phyloP scores from a whole-genome alignment of 2,329 filamentous ascomycete genomes.

The Lecanicillium sp. region DNA sequence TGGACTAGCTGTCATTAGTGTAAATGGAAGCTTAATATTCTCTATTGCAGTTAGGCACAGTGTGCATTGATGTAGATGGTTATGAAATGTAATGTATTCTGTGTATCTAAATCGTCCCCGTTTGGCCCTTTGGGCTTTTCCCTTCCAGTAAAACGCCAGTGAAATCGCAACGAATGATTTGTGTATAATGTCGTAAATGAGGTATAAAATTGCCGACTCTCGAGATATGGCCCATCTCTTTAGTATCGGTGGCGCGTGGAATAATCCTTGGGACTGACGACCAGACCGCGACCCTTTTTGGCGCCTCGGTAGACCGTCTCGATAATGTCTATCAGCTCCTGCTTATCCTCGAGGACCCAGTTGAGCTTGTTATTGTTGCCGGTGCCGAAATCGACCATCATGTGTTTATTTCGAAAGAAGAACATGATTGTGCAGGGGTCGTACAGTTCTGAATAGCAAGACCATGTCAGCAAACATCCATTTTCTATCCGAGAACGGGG shows the following conservation, averaged over 20 bases:
- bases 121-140: too few relatives aligned
- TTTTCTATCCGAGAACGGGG: too few relatives aligned
- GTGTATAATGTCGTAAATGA: not conserved
- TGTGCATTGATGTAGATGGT: not conserved
- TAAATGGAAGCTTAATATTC: too few relatives aligned
- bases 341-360: slow-evolving; percentile 90
- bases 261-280: slow-evolving; percentile 82
- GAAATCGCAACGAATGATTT: not conserved
- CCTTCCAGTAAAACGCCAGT: too few relatives aligned
- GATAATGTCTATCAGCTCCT: slow-evolving; percentile 96
- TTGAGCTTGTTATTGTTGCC: slow-evolving; percentile 99
- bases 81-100: too few relatives aligned
- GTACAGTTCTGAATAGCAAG: slow-evolving; percentile 51
- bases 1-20: too few relatives aligned
- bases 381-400: slow-evolving; percentile 97
- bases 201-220: not conserved
- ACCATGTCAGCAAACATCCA: not conserved
- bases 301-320: slow-evolving; percentile 98
- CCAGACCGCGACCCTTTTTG: slow-evolving; percentile 93
- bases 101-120: too few relatives aligned
- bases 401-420: slow-evolving; percentile 98
- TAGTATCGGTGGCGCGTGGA: slow-evolving; percentile 31
- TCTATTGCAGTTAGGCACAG: too few relatives aligned
- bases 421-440: slow-evolving; percentile 93
- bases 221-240: not conserved